phyloP scores from a whole-genome alignment of 768 basidiomycete species.

The Gloeopeniophorella convolvens region DNA sequence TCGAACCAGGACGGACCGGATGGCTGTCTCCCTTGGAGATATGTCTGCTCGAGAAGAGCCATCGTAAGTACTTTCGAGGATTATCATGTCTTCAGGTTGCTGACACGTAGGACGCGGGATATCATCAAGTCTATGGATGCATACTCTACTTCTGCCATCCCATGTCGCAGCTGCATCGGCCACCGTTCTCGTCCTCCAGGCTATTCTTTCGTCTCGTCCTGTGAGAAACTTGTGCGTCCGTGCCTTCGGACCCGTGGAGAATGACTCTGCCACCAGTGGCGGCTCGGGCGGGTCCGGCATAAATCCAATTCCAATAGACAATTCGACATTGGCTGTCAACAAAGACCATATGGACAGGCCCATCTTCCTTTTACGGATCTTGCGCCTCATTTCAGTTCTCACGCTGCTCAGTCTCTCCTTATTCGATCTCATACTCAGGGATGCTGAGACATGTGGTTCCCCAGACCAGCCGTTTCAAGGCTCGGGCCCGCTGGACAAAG shows the following conservation, averaged over 20 bases:
- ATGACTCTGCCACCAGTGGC: background rate
- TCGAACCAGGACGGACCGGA: too few species aligned
- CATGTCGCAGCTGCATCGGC: constrained; percentile 8
- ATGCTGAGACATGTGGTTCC: constrained; percentile 22
- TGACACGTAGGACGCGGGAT: too few species aligned
- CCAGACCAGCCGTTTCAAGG: constrained; percentile 1
- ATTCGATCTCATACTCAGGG: constrained; percentile 34
- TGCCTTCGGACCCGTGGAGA: background rate
- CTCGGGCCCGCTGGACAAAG: constrained; percentile 20
- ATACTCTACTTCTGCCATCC: constrained; percentile 13
- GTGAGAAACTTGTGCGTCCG: background rate
- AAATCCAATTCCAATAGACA: too few species aligned
- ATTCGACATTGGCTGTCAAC: constrained; percentile 17
- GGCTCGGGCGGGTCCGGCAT: constrained; percentile 2
- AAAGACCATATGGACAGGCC: constrained; percentile 33
- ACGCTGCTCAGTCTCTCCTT: constrained; percentile 45
- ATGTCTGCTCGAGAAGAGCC: too few species aligned
- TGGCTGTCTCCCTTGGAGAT: too few species aligned
- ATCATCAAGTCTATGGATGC: constrained; percentile 11
- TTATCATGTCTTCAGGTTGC: too few species aligned
- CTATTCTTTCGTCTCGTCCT: background rate
- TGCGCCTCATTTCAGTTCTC: constrained; percentile 39
- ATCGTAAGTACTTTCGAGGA: too few species aligned
- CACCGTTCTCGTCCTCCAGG: constrained; percentile 3
- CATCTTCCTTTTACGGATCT: constrained; percentile 42